Evolutionary conservation across 1,284 basidiomycete species (phyloP), one percentile per base, ranked within the genome.

Genomic region (Trametes polyzona): DNA sequence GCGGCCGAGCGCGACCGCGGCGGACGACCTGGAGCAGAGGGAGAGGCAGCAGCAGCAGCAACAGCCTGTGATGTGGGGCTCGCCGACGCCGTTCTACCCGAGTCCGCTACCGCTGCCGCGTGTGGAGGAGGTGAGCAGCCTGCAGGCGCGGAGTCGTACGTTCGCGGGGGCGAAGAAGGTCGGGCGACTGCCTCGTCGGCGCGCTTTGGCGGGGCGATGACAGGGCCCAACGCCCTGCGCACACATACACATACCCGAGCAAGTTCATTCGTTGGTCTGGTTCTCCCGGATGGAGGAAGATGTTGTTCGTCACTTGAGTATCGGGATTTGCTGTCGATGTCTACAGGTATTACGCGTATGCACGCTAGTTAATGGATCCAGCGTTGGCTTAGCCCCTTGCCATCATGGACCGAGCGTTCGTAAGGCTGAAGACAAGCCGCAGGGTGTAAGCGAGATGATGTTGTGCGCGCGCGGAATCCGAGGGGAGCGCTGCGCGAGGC

Each of bases 101-200:
- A 68, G 66, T 42, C 49, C 56, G 46, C 58, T 68, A 39, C 65
- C 66, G 49, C 60, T 68, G 27, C 66, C 65, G 54, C 43, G 42
- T 14, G 61, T 64, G 47, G 57, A 60, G 39, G 48, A 54, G 19
- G 32, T 53, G n/a, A 46, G 36, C 33, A 40, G 40, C 14, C 35
- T 62, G 55, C 43, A 61, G 36, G 59, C 35, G 47, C 39, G 59
- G 47, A 59, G 57, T 14, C 43, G 48, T 3, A 57, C 40, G 36
- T 64, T 59, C 30, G 39, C 27, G 29, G 40, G 42, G 16, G 51
- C 41, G 49, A 57, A 50, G 57, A 53, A 36, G 49, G 40, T 52
- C 6, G 58, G 46, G 49, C 52, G 55, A 11, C 32, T 59, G 49
- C 55, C 61, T 9, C 49, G 58, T 10, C 56, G 52, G 14, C 43